Evolutionary conservation across 345 rosid species (phyloP), one percentile per base, ranked within the genome.

Genomic region (Stellera chamaejasme): DNA sequence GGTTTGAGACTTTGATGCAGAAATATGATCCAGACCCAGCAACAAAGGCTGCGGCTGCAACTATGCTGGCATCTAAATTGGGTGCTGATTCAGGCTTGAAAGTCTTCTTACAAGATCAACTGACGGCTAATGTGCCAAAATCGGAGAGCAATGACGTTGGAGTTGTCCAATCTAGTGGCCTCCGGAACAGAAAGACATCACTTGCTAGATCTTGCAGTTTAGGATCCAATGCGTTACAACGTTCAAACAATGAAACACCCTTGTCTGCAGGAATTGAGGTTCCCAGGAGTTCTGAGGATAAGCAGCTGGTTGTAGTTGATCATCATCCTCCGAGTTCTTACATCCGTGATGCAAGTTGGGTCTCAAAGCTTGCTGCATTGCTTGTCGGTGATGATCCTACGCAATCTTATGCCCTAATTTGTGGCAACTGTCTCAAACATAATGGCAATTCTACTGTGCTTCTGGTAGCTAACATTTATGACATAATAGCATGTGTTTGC

Each of bases 41-140:
- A 15, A 95, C 95, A 15, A 90, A 90, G 70, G 95, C 95, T 60
- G 95, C 97, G 13, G 97, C 97, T 60, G 97, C 97, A 60, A 72
- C 84, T 64, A 87, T 89, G 52, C 81, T 89, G 66, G 97, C 97
- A 64, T 89, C 97, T 2, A 89, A 85, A 68, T 72, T 89, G 69
- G 95, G 97, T 27, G 79, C 88, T 2, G 97, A 89, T 70, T 85
- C 91, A n/a, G 97, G 97, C 58, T 75, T 89, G 77, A 85, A 78
- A 73, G 75, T 89, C 58, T 72, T 50, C 43, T 50, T 85, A 23
- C 89, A 76, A 48, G 91, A 89, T 47, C 87, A 85, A 67, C 54
- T 81, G 43, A 74, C 74, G 57, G 54, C 50, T 0, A 69, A 70
- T 61, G 67, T 58, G 19, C 69, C 87, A 42, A 60, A 60, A 2